phyloP scores from a whole-genome alignment of 2,329 filamentous ascomycete species.

The Colletotrichum tofieldiae region DNA sequence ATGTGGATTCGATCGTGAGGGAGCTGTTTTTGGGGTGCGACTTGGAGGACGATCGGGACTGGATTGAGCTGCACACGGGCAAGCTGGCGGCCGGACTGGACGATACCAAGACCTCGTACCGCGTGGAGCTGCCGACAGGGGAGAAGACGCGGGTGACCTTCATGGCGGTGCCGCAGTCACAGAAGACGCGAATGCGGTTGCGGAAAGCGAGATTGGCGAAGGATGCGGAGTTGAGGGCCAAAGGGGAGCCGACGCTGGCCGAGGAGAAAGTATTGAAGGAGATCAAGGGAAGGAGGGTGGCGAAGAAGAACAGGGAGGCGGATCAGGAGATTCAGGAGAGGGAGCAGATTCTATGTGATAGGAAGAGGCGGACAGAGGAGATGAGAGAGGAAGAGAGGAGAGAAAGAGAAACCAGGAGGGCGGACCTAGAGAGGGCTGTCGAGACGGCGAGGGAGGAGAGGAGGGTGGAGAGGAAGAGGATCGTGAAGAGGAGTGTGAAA shows the following conservation, averaged over 20 bases:
- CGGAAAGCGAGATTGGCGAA: neutral
- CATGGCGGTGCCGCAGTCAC: slow-evolving; percentile 29
- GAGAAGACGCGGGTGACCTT: slow-evolving; percentile 18
- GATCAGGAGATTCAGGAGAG: neutral
- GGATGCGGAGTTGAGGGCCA: neutral
- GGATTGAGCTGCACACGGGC: neutral
- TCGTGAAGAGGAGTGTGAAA: neutral
- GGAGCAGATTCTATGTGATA: neutral
- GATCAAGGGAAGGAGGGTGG: neutral
- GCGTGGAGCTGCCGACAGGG: slow-evolving; percentile 25
- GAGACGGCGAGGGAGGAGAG: slow-evolving; percentile 11
- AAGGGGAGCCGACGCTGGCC: slow-evolving; percentile 13
- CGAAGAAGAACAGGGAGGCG: neutral
- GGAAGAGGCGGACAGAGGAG: neutral
- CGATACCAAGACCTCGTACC: slow-evolving; percentile 4
- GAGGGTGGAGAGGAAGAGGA: slow-evolving; percentile 3
- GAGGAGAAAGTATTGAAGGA: slow-evolving; percentile 19
- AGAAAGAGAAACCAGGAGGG: neutral
- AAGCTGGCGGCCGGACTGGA: neutral
- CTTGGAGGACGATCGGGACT: neutral
- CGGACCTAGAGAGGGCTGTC: neutral
- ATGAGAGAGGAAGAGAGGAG: slow-evolving; percentile 6
- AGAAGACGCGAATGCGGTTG: slow-evolving; percentile 20
- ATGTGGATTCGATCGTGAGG: slow-evolving; percentile 24
- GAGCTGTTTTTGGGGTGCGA: slow-evolving; percentile 13